A percentile compares a stretch with the other conserved stretches of the same genome.
Evolutionary conservation across 176 grass and related monocot species (phyloP).

Genomic region (Hyparrhenia diplandra): DNA sequence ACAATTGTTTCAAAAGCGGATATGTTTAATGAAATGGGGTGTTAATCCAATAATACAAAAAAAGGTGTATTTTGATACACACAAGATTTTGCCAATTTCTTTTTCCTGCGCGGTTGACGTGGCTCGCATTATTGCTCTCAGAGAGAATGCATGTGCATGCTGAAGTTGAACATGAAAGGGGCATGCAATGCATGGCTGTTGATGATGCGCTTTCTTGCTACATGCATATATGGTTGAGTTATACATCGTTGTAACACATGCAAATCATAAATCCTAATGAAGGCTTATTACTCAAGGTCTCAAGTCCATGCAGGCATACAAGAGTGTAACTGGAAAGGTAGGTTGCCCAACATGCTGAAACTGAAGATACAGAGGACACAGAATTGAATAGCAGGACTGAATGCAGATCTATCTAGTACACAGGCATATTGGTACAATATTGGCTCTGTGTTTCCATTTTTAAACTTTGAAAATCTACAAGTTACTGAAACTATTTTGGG

Average conservation of each 20-base stretch:
- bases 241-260: conserved; percentile 10
- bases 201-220: background rate
- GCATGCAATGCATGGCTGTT: background rate
- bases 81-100: background rate
- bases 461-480: background rate
- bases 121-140: background rate
- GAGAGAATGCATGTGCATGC: background rate
- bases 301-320: conserved; percentile 19
- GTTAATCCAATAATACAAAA: background rate
- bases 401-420: conserved; percentile 19
- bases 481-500: background rate
- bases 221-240: background rate
- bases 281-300: conserved; percentile 13
- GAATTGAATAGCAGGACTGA: conserved; percentile 19
- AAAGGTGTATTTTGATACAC: background rate
- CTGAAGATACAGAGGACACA: background rate
- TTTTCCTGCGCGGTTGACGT: background rate
- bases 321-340: conserved; percentile 35
- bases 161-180: background rate
- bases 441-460: background rate
- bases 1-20: no score
- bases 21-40: no score
- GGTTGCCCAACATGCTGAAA: conserved; percentile 21
- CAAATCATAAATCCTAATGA: conserved; percentile 24
- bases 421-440: background rate